Evolutionary conservation across 129 eudicot genomes (phyloP), one percentile per base, ranked within the genome.

Genomic region (Rutidosis leptorrhynchoides): DNA sequence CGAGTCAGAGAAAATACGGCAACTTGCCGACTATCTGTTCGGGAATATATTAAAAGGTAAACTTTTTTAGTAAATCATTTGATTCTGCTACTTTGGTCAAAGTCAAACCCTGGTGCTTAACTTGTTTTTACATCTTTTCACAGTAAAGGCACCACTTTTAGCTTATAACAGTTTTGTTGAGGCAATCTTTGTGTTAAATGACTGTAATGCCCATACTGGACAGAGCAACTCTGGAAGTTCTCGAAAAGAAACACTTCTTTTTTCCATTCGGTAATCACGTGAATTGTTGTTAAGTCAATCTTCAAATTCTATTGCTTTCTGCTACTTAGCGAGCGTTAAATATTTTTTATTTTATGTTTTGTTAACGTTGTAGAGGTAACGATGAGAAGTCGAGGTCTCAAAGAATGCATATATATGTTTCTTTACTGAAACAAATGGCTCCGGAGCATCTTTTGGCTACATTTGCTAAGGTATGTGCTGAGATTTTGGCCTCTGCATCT

Each of bases 131-230:
- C 28, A 43, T 58, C 74, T 43, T 70, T 11, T 68, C 64, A 73
- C 95, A 89, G 99, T 87, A 35, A 94, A 94, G 87, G 93, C 99
- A 20, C 99, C 99, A 46, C 99, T 94, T 75, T 72, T 94, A 74
- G 94, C 97, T 71, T 89, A 94, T 75, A 94, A 89, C 64, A 89
- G 99, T 79, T 94, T 94, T 77, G 95, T 94, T 68, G 97, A 94
- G 79, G 89, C 99, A 51, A 79, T 94, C 33, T 94, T 84, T 75
- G 95, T 94, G 67, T 84, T 94, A 71, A 94, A 94, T 54, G 99
- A 89, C 72, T 94, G 95, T 77, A 82, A 86, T 57, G 82, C 88
- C 56, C 99, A 94, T 68, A 82, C 85, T 52, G 99, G 93, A 64
- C 89, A 85, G 54, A 78, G 82, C 68, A 89, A 78, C 48, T 68